phyloP scores from a whole-genome alignment of 2,329 filamentous ascomycete genomes.

The Nectriaceae sp. region DNA sequence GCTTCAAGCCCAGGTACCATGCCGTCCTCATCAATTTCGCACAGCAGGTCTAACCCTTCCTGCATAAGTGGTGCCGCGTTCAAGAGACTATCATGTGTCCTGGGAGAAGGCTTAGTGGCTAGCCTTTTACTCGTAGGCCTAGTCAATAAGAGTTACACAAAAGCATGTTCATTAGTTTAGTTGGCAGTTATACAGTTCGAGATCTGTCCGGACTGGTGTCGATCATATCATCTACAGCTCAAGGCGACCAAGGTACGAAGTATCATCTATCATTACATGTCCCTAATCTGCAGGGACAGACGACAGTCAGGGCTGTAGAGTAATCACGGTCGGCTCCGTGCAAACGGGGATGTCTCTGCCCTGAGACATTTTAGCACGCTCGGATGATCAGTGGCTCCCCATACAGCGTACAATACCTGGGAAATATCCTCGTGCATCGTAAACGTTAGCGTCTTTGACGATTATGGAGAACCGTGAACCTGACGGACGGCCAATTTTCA shows the following conservation, averaged over 20 bases:
- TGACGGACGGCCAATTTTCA: conserved; percentile 23
- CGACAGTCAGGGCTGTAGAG: too few species aligned
- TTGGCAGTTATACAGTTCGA: too few species aligned
- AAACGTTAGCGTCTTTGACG: conserved; percentile 14
- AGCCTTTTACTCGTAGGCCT: too few species aligned
- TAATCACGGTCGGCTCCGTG: conserved; percentile 10
- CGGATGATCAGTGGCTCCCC: conserved; percentile 21
- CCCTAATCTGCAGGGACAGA: too few species aligned
- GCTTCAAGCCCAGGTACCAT: neutral
- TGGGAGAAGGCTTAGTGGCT: too few species aligned
- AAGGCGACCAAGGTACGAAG: too few species aligned
- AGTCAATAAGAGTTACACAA: too few species aligned
- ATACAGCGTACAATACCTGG: neutral
- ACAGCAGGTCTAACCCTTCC: neutral
- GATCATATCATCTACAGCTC: too few species aligned
- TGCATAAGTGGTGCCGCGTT: neutral
- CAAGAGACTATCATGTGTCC: too few species aligned
- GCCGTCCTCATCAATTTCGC: neutral
- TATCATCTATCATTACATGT: too few species aligned
- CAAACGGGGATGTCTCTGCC: conserved; percentile 11
- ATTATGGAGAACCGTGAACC: conserved; percentile 20
- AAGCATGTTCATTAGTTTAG: too few species aligned
- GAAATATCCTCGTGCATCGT: conserved; percentile 17
- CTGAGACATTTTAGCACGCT: conserved; percentile 25
- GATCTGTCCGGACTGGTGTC: too few species aligned